Percentiles rank a stretch among this genome's conserved stretches.
Conservation (phyloP, 73 alveolate species). For the Paramecium tetraurelia region DNA sequence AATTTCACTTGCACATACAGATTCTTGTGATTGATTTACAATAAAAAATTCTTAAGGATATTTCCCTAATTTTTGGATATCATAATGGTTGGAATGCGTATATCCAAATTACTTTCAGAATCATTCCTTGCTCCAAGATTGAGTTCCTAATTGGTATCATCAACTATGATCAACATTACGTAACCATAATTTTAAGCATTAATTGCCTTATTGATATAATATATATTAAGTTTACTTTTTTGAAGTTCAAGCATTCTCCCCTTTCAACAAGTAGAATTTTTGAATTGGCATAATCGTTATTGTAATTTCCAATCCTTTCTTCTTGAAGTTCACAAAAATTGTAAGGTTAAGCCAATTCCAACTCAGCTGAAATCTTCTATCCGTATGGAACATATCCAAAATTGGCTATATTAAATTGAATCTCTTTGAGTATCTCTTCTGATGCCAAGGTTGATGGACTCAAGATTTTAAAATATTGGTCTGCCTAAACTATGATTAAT, state of each 20-base stretch:
- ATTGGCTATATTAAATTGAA: background rate
- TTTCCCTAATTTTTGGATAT: background rate
- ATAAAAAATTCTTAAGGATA: background rate
- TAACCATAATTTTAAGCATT: conserved; percentile 10
- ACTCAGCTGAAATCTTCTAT: background rate
- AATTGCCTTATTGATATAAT: background rate
- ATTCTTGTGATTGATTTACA: background rate
- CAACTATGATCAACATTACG: background rate
- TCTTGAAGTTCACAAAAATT: background rate
- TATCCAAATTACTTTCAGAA: background rate
- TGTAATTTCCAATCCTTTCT: background rate
- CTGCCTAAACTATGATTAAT: background rate
- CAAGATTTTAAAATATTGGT: background rate
- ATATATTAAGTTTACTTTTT: background rate
- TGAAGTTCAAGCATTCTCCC: background rate
- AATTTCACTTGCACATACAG: background rate
- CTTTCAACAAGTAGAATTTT: background rate
- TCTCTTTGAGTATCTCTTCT: background rate
- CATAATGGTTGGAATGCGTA: background rate
- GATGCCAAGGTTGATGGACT: background rate
- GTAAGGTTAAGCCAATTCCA: background rate
- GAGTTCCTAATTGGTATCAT: background rate
- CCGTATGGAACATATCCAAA: conserved; percentile 24
- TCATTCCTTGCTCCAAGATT: background rate
- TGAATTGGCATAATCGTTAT: background rate